phyloP scores from a whole-genome alignment of 148 eudicot genomes.

The Persicaria tinctoria region DNA sequence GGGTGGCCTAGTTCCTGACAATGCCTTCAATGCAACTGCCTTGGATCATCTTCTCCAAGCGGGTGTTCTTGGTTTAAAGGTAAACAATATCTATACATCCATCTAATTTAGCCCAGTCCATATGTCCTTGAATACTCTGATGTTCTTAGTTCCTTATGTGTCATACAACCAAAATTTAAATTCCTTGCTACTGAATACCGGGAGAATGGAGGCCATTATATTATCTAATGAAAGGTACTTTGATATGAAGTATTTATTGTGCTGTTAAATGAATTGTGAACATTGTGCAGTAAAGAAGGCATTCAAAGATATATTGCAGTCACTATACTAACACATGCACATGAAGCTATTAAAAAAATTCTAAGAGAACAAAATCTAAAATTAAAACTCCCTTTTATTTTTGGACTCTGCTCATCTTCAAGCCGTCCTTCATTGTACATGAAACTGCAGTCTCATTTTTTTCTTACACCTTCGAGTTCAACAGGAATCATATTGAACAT shows the following conservation, averaged over 20 bases:
- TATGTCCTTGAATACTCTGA: neutral
- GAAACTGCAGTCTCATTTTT: neutral
- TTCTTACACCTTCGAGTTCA: neutral
- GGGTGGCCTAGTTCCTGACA: constrained; percentile 99
- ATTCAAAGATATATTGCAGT: neutral
- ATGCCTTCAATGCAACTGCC: constrained; percentile 71
- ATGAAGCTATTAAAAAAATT: neutral
- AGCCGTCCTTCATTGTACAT: neutral
- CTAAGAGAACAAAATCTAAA: neutral
- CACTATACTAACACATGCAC: neutral
- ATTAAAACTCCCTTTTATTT: neutral
- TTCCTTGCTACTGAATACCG: neutral
- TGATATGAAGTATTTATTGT: neutral
- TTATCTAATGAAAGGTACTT: neutral
- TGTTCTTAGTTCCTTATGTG: neutral
- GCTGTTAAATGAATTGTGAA: neutral
- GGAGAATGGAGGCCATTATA: neutral
- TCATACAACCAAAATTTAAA: neutral
- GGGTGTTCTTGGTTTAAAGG: constrained; percentile 96
- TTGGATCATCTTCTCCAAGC: constrained; percentile 69
- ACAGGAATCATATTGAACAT: neutral
- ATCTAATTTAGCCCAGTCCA: neutral
- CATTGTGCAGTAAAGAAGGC: neutral
- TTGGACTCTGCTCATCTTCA: neutral
- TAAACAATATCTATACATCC: constrained; percentile 13